Evolutionary conservation across 208 protist genomes (phyloP), one percentile per base, ranked within the genome.

Genomic region (Herpetomonas samuelpessoai): DNA sequence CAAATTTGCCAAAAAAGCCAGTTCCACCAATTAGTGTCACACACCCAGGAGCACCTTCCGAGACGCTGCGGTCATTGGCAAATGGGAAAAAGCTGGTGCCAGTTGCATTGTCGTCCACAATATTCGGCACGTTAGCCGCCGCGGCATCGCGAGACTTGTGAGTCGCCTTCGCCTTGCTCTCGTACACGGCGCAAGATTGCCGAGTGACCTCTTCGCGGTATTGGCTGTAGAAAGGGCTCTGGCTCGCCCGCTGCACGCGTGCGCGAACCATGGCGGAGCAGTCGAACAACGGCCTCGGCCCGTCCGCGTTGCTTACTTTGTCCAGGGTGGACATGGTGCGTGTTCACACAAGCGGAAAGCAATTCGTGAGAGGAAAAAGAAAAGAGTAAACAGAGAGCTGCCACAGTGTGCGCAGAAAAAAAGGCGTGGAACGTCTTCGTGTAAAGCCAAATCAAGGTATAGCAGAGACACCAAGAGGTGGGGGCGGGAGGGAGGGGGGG

Each of bases 191-290:
- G 21, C 55, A 25, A 1, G 27, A 51, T 30, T 88, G 66, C 0
- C 79, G 74, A 12, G 85, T 92, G 41, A 61, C 68, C 57, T 92
- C 85, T 49, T 92, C 81, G n/a, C 81, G 81, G 51, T 88, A 84
- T 27, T 81, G 28, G 48, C 79, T 87, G 53, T 79, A 82, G 31
- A 81, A 82, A 9, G 74, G 74, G 19, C 44, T 56, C 65, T 79
- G 85, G 30, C 52, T 75, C 25, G 71, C 67, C 0, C 77, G 70
- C 41, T 75, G 64, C 49, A 91, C 77, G 21, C 81, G 69, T 38
- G 65, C 55, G 31, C 64, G 51, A 30, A 91, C 80, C 0, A 63
- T 61, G 2, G 67, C 57, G 31, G 46, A 35, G 45, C 79, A 58
- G 53, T 83, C 71, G 25, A 75, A 82, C 27, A 57, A 58, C 6